A percentile compares a stretch with the other conserved stretches of the same genome.
Conservation (phyloP, 2,329 filamentous ascomycete species). For the Hymenoscyphus albidus region DNA sequence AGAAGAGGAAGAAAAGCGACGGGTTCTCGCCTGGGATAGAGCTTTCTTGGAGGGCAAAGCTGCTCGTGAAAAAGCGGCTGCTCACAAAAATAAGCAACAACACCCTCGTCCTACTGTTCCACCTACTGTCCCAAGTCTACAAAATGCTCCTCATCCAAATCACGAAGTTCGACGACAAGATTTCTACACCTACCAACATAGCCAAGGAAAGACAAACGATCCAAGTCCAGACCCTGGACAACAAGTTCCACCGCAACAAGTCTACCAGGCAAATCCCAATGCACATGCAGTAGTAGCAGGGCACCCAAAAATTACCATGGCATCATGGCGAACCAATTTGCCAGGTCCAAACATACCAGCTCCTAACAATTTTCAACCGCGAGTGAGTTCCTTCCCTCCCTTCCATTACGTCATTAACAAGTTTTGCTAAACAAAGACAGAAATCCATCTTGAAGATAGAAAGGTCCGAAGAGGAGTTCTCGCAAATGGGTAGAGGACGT, state of each 20-base stretch:
- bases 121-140: neutral
- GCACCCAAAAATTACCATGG: neutral
- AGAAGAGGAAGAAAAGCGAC: neutral
- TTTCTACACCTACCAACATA: neutral
- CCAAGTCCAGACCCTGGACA: neutral
- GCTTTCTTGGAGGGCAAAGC: no score
- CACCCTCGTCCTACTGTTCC: neutral
- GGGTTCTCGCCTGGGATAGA: no score
- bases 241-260: neutral
- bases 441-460: neutral
- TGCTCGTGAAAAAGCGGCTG: no score
- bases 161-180: neutral
- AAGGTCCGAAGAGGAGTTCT: neutral
- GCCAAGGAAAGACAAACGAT: neutral
- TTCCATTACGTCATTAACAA: neutral
- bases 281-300: neutral
- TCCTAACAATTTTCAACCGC: neutral
- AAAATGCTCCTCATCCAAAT: neutral
- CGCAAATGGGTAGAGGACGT: neutral
- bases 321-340: neutral
- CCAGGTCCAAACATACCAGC: conserved; percentile 1
- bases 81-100: neutral
- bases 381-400: neutral
- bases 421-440: neutral
- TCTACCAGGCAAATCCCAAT: neutral